A percentile compares a stretch with the other conserved stretches of the same genome.
phyloP scores from a whole-genome alignment of 345 rosid genomes.

The Citrus unshiu region DNA sequence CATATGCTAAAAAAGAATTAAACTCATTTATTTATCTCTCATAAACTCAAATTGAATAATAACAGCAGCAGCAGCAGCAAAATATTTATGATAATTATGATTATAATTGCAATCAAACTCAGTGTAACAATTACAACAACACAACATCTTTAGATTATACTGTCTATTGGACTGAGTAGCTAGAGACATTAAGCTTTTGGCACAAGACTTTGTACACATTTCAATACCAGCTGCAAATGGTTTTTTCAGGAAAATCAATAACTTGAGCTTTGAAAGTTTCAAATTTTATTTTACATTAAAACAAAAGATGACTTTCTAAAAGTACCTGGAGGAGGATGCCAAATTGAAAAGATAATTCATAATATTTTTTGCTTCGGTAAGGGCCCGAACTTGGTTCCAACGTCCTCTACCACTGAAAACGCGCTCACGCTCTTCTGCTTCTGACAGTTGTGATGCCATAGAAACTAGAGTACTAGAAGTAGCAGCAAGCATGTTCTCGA shows the following conservation, averaged over 20 bases:
- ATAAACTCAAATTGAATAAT: neutral
- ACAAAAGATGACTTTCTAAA: neutral
- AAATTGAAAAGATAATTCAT: conserved; percentile 83
- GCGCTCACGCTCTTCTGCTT: conserved; percentile 96
- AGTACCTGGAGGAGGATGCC: conserved; percentile 85
- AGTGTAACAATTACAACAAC: neutral
- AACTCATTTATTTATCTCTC: neutral
- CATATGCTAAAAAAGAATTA: neutral
- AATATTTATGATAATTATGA: neutral
- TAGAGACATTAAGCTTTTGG: neutral
- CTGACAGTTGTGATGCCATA: conserved; percentile 97
- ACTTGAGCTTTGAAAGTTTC: neutral
- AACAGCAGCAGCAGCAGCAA: neutral
- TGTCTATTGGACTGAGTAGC: neutral
- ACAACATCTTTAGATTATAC: neutral
- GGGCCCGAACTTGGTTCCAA: conserved; percentile 94
- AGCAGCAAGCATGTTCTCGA: conserved; percentile 92
- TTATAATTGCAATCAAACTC: neutral
- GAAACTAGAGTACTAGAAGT: conserved; percentile 83
- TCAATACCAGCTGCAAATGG: neutral
- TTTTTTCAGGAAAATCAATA: neutral
- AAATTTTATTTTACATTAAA: neutral
- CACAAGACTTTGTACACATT: neutral
- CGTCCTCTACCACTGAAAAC: conserved; percentile 88
- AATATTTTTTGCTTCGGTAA: conserved; percentile 78